Base-by-base conservation (phyloP, 2,329 filamentous ascomycete species). In the Cladosporium sp. region DNA sequence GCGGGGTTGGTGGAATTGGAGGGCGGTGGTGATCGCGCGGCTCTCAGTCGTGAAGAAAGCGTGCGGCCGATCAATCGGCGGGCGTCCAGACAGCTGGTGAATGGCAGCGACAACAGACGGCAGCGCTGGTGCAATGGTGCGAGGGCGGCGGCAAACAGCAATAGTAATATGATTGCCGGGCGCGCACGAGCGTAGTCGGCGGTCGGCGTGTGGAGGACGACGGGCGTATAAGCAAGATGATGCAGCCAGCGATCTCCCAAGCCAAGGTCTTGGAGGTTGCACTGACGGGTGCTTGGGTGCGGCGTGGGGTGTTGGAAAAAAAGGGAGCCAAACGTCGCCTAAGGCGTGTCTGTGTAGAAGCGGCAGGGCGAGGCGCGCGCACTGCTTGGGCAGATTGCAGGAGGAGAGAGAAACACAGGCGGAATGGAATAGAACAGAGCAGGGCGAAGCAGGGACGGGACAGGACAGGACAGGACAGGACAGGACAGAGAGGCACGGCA, bases 191-290 rank as follows among this genome's bases (percentile, higher is more conserved):
- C 42, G 39, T 37, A 32, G 40, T 24, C 52, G 54, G 35, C 34
- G 35, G 47, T 40, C 24, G 42, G 42, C 3, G 44, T 56, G 53
- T 37, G 36, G 54, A 42, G 25, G 28, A 44, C 20, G 35, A 25
- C n/a, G 24, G 4, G 24, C 28, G 54, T 35, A 45, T 17, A 36
- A 57, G 20, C 45, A 48, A 48, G 45, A 57, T 50, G 54, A 57
- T 57, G 54, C 44, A 57, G 52, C 37, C 47, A 40, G 54, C 54
- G 47, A 50, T 57, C 54, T 19, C 12, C n/a, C 19, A 25, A 34
- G 52, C 52, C 52, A 55, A 55, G 52, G 15, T 22, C 40, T 55
- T 55, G 52, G 52, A 34, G 3, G 34, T 44, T 35, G 50, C 39
- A 44, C 50, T 44, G 37, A 39, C 39, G 34, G 34, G 36, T 52